Conservation (phyloP, 2,329 filamentous ascomycete genomes). For the Exophiala viscosa region DNA sequence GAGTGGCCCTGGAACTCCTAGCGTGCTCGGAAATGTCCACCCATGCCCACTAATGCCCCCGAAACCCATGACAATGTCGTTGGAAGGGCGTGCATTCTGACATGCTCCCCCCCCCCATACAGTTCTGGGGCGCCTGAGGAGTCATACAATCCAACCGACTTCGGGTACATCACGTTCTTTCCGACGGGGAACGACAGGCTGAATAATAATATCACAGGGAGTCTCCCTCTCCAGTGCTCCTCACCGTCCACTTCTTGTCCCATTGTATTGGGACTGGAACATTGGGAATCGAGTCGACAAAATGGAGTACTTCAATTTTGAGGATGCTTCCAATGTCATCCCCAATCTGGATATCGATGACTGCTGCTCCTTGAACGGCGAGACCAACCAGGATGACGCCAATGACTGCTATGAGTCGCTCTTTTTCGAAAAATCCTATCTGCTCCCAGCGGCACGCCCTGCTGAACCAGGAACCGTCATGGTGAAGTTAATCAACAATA, state of each 20-base stretch:
- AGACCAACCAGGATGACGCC: conserved; percentile 39
- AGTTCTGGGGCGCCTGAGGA: conserved; percentile 10
- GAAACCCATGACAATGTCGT: conserved; percentile 19
- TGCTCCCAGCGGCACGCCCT: conserved; percentile 35
- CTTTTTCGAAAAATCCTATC: conserved; percentile 40
- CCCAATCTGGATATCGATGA: conserved; percentile 37
- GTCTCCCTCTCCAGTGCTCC: neutral
- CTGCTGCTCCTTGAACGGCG: conserved; percentile 37
- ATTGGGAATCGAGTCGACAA: conserved; percentile 4
- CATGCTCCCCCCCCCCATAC: neutral
- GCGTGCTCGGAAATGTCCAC: conserved; percentile 11
- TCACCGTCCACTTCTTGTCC: conserved; percentile 1
- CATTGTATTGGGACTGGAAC: neutral
- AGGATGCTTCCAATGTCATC: conserved; percentile 41
- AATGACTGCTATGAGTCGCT: conserved; percentile 39
- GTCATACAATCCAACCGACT: conserved; percentile 17
- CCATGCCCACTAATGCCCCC: neutral
- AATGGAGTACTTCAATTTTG: conserved; percentile 50
- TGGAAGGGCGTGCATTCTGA: conserved; percentile 23
- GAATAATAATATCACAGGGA: conserved; percentile 7
- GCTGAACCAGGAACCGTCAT: conserved; percentile 25
- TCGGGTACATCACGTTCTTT: conserved; percentile 13
- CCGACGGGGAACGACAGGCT: conserved; percentile 18
- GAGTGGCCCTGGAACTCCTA: neutral
- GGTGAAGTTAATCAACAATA: conserved; percentile 29